These are phyloP conservation scores for Exsudoporus floridanus DNA, from an alignment of 1,284 basidiomycete species.

Conservation along the genomic window DNA sequence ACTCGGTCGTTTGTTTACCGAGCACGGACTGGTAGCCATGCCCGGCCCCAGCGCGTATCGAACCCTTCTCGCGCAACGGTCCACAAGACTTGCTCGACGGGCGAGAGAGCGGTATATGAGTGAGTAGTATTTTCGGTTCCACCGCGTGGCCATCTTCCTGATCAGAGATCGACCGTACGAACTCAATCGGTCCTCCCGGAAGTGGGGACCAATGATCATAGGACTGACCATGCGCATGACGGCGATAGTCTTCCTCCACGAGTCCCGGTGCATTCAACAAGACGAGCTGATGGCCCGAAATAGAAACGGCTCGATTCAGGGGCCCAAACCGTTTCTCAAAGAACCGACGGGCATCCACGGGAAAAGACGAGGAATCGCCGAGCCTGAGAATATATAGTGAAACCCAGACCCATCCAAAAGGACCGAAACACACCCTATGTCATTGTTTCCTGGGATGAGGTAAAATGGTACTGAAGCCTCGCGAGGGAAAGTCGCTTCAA, in stretches of 20 bases:
- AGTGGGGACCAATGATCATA: constrained; percentile 59
- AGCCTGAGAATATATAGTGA: constrained; percentile 43
- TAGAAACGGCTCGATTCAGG: constrained; percentile 49
- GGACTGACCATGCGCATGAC: constrained; percentile 45
- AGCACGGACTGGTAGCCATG: constrained; percentile 82
- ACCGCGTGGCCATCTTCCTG: constrained; percentile 21
- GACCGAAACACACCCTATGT: constrained; percentile 61
- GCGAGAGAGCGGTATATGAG: constrained; percentile 80
- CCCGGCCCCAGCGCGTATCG: constrained; percentile 75
- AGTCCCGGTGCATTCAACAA: constrained; percentile 75
- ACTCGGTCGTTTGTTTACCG: constrained; percentile 71
- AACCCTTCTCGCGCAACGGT: constrained; percentile 67
- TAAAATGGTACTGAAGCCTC: constrained; percentile 48
- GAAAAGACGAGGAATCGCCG: constrained; percentile 56
- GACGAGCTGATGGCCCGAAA: constrained; percentile 73
- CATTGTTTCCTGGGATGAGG: constrained; percentile 87
- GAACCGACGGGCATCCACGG: constrained; percentile 57
- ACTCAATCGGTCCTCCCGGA: constrained; percentile 64
- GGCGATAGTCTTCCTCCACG: constrained; percentile 77
- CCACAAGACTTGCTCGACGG: constrained; percentile 75
- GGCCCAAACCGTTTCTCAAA: constrained; percentile 70
- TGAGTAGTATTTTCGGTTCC: constrained; percentile 64
- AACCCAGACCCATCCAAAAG: neutral
- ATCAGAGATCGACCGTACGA: constrained; percentile 54
- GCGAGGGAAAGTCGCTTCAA: constrained; percentile 64